phyloP scores from a whole-genome alignment of 2,329 filamentous ascomycete species.

The Cordyceps cicadae region DNA sequence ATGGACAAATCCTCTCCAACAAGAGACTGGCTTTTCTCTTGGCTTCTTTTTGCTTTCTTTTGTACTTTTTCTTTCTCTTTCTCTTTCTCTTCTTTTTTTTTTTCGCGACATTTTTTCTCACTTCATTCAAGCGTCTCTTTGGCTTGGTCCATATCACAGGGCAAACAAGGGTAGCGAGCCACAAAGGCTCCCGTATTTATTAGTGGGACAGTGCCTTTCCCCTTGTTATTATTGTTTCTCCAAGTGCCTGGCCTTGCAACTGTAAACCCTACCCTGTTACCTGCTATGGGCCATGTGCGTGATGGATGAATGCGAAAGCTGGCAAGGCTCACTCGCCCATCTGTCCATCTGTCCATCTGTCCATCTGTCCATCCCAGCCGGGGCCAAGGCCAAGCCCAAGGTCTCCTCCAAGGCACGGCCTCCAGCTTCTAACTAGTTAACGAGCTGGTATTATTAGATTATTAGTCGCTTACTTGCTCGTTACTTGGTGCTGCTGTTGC shows the following conservation, averaged over 20 bases:
- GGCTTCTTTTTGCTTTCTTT: too few species aligned
- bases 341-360: too few species aligned
- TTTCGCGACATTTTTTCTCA: not conserved
- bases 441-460: too few species aligned
- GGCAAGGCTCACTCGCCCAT: too few species aligned
- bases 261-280: too few species aligned
- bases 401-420: too few species aligned
- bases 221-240: not conserved
- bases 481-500: not conserved
- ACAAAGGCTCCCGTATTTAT: slow-evolving; percentile 5
- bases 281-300: not conserved
- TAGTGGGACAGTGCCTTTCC: slow-evolving; percentile 1
- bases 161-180: not conserved
- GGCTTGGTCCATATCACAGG: not conserved
- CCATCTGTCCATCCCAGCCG: too few species aligned
- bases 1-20: not conserved
- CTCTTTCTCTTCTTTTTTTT: too few species aligned
- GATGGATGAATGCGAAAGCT: not conserved
- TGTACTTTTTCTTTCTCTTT: too few species aligned
- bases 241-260: not conserved
- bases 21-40: not conserved
- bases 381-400: too few species aligned
- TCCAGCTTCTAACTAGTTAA: too few species aligned
- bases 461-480: too few species aligned
- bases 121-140: not conserved